These are phyloP conservation scores for Salix koriyanagi DNA, from an alignment of 345 rosid genomes.

Conservation along the genomic window DNA sequence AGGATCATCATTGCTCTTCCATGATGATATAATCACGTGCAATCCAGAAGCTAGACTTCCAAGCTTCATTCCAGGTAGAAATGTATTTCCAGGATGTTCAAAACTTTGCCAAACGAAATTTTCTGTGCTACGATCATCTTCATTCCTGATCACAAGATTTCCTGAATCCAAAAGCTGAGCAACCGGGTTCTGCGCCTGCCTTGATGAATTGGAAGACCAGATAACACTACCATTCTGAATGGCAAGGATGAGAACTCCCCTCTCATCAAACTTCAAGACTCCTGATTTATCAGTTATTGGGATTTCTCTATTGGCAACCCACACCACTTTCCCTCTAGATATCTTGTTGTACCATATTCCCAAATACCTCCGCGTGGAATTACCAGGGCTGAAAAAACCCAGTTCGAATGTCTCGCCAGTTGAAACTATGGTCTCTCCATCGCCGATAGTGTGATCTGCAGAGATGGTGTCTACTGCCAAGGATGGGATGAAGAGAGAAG, in stretches of 20 bases:
- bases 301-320: constrained; percentile 24
- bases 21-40: background rate
- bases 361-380: background rate
- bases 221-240: background rate
- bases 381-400: constrained; percentile 29
- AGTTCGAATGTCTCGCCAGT: constrained; percentile 21
- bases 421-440: constrained; percentile 31
- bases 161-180: background rate
- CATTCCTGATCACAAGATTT: constrained; percentile 22
- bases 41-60: background rate
- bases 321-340: background rate
- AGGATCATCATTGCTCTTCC: constrained; percentile 22
- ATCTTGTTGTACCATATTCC: constrained; percentile 14
- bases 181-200: too few species aligned
- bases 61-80: constrained; percentile 19
- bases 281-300: constrained; percentile 6
- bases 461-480: constrained; percentile 13
- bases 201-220: constrained; percentile 20
- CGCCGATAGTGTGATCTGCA: constrained; percentile 15
- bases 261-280: background rate
- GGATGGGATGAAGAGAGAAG: background rate
- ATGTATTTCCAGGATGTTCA: constrained; percentile 17
- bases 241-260: constrained; percentile 16
- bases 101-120: constrained; percentile 24
- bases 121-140: background rate